Percentiles rank a stretch among this genome's conserved stretches.
These are phyloP conservation scores for Cercophora samala DNA, from an alignment of 495 filamentous ascomycete species.

Conservation along the genomic window DNA sequence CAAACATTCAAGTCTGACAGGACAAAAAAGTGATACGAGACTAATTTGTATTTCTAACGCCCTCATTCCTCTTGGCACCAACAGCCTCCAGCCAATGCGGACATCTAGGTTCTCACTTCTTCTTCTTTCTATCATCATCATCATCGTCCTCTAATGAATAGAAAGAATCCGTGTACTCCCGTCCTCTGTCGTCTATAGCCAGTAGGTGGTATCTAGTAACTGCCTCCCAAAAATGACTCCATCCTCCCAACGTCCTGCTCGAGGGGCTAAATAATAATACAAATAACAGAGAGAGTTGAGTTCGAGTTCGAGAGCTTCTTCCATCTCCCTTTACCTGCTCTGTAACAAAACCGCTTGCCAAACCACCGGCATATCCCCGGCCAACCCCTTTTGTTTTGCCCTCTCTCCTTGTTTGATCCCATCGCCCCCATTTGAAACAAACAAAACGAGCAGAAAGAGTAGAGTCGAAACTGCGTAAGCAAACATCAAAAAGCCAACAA, in stretches of 20 bases:
- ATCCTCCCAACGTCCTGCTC: not conserved
- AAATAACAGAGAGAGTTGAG: not conserved
- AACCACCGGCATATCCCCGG: not conserved
- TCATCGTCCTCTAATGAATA: not conserved
- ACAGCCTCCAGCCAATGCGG: not conserved
- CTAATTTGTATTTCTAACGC: not conserved
- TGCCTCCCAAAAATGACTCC: not conserved
- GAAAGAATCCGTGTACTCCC: not conserved
- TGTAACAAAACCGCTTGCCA: not conserved
- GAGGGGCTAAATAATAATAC: not conserved
- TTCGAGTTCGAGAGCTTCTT: not conserved
- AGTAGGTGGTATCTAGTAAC: not conserved
- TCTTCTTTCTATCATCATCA: not conserved
- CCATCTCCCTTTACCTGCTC: not conserved
- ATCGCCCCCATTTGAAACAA: constrained; percentile 6
- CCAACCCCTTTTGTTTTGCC: constrained; percentile 5
- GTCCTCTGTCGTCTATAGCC: not conserved
- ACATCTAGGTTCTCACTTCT: not conserved
- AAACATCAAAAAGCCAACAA: constrained; percentile 22
- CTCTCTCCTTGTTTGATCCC: not conserved
- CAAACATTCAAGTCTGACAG: too few species aligned
- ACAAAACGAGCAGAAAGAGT: constrained; percentile 5
- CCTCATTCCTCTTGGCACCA: not conserved
- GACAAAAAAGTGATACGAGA: not conserved
- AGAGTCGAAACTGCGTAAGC: constrained; percentile 17